phyloP scores from a whole-genome alignment of 2,329 filamentous ascomycete species.

The Arthrobotrys conoides region DNA sequence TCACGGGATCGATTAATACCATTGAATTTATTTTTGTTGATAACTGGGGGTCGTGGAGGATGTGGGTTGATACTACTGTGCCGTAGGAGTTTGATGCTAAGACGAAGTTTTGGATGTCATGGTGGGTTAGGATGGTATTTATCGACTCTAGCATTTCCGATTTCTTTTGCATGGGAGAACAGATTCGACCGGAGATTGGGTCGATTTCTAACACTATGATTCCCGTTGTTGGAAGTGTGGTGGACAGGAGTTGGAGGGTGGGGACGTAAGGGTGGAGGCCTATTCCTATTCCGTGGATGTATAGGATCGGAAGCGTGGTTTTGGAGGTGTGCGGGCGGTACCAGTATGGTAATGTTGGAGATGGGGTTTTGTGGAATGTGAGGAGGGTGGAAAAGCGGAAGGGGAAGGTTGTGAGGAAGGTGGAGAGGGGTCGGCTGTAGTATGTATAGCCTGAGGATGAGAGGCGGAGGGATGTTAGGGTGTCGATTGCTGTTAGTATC shows the following conservation, averaged over 20 bases:
- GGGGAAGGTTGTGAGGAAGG: slow-evolving; percentile 70
- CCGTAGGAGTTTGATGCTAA: slow-evolving; percentile 73
- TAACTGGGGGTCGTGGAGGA: slow-evolving; percentile 64
- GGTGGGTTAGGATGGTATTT: slow-evolving; percentile 42
- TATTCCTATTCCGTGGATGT: slow-evolving; percentile 76
- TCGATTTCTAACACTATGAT: slow-evolving; percentile 68
- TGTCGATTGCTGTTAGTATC: slow-evolving; percentile 66
- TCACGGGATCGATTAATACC: slow-evolving; percentile 75
- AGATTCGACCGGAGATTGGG: slow-evolving; percentile 66
- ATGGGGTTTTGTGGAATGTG: slow-evolving; percentile 62
- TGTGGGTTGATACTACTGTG: slow-evolving; percentile 61
- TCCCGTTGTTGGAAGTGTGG: slow-evolving; percentile 66
- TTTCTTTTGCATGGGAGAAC: slow-evolving; percentile 36
- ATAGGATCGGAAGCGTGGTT: slow-evolving; percentile 73
- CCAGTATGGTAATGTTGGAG: slow-evolving; percentile 65
- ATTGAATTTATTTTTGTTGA: slow-evolving; percentile 70
- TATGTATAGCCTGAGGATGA: slow-evolving; percentile 70
- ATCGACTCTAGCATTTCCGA: slow-evolving; percentile 30
- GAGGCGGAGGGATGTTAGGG: slow-evolving; percentile 66
- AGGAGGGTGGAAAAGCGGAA: slow-evolving; percentile 71
- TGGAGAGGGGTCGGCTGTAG: slow-evolving; percentile 69
- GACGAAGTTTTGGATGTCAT: slow-evolving; percentile 71
- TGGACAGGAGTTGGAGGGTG: slow-evolving; percentile 72
- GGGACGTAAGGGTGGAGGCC: slow-evolving; percentile 73
- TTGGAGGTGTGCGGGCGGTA: slow-evolving; percentile 74